Evolutionary conservation across 1,139 yeast species (phyloP), one percentile per base, ranked within the genome.

Genomic region (Sugiyamaella paludigena): DNA sequence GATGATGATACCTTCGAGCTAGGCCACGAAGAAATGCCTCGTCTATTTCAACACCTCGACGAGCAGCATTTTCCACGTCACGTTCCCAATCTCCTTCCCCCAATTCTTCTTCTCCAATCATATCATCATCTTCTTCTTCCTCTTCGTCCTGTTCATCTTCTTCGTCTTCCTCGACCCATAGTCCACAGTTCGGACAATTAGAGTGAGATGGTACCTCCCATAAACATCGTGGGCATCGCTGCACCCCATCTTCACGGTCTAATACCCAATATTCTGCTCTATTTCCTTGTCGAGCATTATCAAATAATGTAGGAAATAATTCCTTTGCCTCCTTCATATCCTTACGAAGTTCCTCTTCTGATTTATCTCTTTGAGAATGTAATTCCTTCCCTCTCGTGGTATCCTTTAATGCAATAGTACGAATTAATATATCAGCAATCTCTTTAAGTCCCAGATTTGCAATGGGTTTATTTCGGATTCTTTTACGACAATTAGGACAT

Each of bases 401-500:
- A 13, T 43, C 53, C 12, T 50, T 47, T 4, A 37, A 46, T 8
- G 45, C 47, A n/a, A 56, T 51, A 2, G 50, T 35, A 29, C 28
- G 40, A 13, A 53, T 40, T 26, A 56, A 33, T 5, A 39, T 44
- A 19, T 53, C 53, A 2, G 53, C 51, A 3, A 57, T 45, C 30
- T 53, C 53, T 32, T 45, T 49, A 27, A 58, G 45, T 19, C 48
- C 52, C 41, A 45, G 13, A 30, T 44, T 47, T 34, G 31, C 15
- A 15, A 40, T 38, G 1, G 66, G 66, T 13, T 52, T 39, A 12
- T 52, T 46, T 35, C 40, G 45, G 32, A 60, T 46, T 7, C 36
- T 41, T 8, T 48, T 51, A 13, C 66, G 53, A 40, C 66, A 62
- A 9, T 57, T 58, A 9, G 66, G 66, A 39, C 66, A 62, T 6